Percentiles rank a stretch among this genome's conserved stretches.
These are phyloP conservation scores for Mercurialis annua DNA, from an alignment of 345 rosid genomes.

Conservation along the genomic window DNA sequence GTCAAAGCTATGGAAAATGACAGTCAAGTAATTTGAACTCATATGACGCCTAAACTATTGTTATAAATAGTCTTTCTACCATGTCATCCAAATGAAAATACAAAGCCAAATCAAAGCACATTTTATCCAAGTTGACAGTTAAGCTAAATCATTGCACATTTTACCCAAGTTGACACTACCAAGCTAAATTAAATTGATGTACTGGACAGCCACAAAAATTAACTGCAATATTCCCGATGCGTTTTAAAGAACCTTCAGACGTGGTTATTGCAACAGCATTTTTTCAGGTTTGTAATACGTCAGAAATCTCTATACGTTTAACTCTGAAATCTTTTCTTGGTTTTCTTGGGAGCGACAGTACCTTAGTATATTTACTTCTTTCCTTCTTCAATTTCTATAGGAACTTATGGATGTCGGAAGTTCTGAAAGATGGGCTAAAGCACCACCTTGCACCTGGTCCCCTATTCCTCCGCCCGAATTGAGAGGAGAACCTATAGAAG, in stretches of 20 bases:
- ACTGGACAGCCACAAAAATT: slow-evolving; percentile 51
- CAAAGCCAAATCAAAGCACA: too few relatives aligned
- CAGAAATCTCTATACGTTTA: background rate
- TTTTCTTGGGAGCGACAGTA: background rate
- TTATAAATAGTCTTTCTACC: too few relatives aligned
- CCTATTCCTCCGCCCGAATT: slow-evolving; percentile 83
- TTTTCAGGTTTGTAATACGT: slow-evolving; percentile 56
- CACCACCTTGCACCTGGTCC: slow-evolving; percentile 82
- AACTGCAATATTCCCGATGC: slow-evolving; percentile 78
- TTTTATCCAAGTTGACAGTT: background rate
- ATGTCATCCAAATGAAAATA: too few relatives aligned
- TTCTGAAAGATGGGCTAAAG: slow-evolving; percentile 63
- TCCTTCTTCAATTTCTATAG: slow-evolving; percentile 26
- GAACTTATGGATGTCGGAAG: slow-evolving; percentile 76
- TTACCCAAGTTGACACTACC: background rate
- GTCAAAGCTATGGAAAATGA: background rate
- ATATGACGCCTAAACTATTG: background rate
- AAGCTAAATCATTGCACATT: background rate
- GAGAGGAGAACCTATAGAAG: slow-evolving; percentile 75
- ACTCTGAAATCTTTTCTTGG: background rate
- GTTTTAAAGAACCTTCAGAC: slow-evolving; percentile 75
- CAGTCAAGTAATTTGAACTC: background rate
- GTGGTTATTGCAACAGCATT: slow-evolving; percentile 73
- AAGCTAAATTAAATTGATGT: slow-evolving; percentile 5
- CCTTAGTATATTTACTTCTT: background rate